phyloP scores from a whole-genome alignment of 2,329 filamentous ascomycete genomes.

The Neoascochyta sp. region DNA sequence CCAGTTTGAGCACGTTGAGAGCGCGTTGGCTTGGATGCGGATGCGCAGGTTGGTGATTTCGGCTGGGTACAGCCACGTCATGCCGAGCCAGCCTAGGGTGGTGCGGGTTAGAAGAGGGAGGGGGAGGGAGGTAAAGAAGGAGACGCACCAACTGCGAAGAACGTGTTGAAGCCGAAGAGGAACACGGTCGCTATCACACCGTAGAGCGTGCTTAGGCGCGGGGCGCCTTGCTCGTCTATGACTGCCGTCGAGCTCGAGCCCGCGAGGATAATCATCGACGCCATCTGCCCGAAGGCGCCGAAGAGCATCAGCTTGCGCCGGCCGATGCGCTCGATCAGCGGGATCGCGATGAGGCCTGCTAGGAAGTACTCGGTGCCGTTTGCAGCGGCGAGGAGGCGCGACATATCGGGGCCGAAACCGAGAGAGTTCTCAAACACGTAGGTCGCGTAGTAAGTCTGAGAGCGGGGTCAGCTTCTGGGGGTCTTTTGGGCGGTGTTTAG shows the following conservation, averaged over 20 bases:
- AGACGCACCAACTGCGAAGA: no score
- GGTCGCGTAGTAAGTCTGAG: conserved; percentile 42
- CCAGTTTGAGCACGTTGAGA: conserved; percentile 69
- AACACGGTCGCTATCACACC: conserved; percentile 60
- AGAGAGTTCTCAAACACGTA: conserved; percentile 43
- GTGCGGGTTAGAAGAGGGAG: no score
- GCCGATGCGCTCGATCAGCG: conserved; percentile 38
- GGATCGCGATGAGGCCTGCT: conserved; percentile 41
- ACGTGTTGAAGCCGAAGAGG: conserved; percentile 89
- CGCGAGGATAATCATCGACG: conserved; percentile 34
- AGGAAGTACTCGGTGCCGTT: conserved; percentile 42
- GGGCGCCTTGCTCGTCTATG: conserved; percentile 17
- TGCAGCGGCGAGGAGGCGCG: conserved; percentile 38
- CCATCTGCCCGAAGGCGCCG: conserved; percentile 32
- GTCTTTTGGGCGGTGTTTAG: no score
- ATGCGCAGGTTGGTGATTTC: conserved; percentile 88
- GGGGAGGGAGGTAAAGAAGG: no score
- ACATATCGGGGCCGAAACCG: conserved; percentile 32
- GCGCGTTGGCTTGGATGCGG: conserved; percentile 78
- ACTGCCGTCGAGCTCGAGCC: conserved; percentile 24
- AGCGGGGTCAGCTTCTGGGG: no score
- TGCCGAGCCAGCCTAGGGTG: conserved; percentile 73
- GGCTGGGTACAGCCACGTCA: conserved; percentile 60
- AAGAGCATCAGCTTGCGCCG: conserved; percentile 39
- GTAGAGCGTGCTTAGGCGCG: neutral